Percentiles rank a stretch among this genome's conserved stretches.
These are phyloP conservation scores for Tarenaya hassleriana DNA, from an alignment of 345 rosid genomes.

Conservation along the genomic window DNA sequence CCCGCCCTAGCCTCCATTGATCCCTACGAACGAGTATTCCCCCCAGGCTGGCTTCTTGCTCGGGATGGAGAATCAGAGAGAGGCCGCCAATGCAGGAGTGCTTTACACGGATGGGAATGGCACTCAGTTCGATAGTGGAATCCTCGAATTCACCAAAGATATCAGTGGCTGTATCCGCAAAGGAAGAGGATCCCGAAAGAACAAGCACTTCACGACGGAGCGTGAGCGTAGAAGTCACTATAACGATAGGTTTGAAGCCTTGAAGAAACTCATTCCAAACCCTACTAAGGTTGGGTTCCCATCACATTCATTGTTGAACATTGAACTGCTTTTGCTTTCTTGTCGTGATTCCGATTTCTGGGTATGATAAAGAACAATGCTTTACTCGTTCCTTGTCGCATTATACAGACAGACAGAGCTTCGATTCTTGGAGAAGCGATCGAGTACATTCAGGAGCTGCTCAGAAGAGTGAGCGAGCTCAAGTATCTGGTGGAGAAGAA, in stretches of 20 bases:
- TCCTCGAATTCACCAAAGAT: conserved; percentile 45
- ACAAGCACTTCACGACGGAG: conserved; percentile 58
- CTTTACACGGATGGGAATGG: conserved; percentile 33
- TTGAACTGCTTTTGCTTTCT: no score
- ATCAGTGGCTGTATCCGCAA: conserved; percentile 38
- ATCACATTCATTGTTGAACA: no score
- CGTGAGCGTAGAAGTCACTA: conserved; percentile 60
- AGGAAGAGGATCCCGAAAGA: conserved; percentile 41
- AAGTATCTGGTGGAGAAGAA: conserved; percentile 71
- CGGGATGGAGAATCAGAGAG: conserved; percentile 32
- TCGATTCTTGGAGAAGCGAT: conserved; percentile 78
- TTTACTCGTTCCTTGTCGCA: neutral
- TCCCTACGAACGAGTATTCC: conserved; percentile 25
- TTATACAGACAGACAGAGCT: conserved; percentile 63
- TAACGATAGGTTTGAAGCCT: conserved; percentile 48
- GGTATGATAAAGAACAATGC: neutral
- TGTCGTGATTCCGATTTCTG: no score
- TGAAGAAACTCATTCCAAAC: conserved; percentile 61
- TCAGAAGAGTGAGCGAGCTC: conserved; percentile 59
- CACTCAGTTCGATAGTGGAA: conserved; percentile 34
- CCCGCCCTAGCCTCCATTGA: conserved; percentile 50
- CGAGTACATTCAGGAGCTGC: conserved; percentile 67
- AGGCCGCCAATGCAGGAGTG: conserved; percentile 10
- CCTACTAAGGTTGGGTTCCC: conserved; percentile 52
- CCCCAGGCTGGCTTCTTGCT: conserved; percentile 22